Evolutionary conservation across 1,139 yeast genomes (phyloP).

Genomic region (Candida neerlandica): DNA sequence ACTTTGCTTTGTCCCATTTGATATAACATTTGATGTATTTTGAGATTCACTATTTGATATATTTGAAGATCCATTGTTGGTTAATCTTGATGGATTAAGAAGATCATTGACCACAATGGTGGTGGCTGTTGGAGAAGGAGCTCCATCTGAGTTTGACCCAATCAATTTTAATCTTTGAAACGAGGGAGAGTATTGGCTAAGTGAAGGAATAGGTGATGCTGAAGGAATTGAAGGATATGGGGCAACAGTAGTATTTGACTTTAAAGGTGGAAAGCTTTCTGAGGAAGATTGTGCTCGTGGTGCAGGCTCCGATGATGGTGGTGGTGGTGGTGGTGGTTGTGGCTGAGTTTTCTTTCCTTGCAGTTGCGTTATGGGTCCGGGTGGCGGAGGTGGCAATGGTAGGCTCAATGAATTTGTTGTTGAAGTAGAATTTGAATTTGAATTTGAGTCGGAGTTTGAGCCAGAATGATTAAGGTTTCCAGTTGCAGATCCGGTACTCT

Average conservation of each 20-base stretch:
- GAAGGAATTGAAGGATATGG: neutral
- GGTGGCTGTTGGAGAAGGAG: slow-evolving; percentile 7
- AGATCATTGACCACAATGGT: slow-evolving; percentile 1
- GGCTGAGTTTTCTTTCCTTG: neutral
- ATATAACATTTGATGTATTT: neutral
- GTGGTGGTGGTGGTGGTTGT: slow-evolving; percentile 5
- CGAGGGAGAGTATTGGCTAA: slow-evolving; percentile 8
- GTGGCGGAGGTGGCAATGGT: slow-evolving; percentile 15
- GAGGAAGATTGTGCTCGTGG: slow-evolving; percentile 8
- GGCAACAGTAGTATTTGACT: neutral
- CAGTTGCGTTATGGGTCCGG: slow-evolving; percentile 6
- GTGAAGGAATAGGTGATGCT: slow-evolving; percentile 7
- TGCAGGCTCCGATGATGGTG: slow-evolving; percentile 3
- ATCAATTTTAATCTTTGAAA: slow-evolving; percentile 8
- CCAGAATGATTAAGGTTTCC: neutral
- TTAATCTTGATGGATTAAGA: slow-evolving; percentile 1
- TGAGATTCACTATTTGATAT: neutral
- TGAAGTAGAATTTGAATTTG: no score
- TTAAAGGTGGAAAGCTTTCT: slow-evolving; percentile 4
- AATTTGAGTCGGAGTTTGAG: no score
- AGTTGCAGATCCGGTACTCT: slow-evolving; percentile 1
- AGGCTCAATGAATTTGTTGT: slow-evolving; percentile 4
- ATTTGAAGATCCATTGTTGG: neutral
- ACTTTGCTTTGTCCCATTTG: neutral
- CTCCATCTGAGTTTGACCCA: slow-evolving; percentile 5